Base-by-base conservation (phyloP, 2,329 filamentous ascomycete genomes). In the Botrytis medusae region DNA sequence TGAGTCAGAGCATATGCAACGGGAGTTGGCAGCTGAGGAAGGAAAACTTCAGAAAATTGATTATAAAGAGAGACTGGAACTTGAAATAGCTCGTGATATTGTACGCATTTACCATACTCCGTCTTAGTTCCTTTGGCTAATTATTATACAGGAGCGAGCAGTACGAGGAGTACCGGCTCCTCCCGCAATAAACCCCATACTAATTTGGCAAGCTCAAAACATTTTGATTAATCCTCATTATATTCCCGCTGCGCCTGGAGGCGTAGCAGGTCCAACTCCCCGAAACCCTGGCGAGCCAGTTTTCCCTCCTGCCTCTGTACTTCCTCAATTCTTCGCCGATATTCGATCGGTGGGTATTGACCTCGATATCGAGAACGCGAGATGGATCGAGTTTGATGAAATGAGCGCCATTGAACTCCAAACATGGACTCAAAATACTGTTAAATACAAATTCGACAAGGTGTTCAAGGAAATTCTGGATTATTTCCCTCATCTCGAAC, bases 31-130 rank as follows among this genome's bases (percentile, higher is more conserved):
- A 22, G 18, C 2, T 32, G 18, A 37, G 5, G 65, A 69, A 29
- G 0, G 0, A 14, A n/a, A 4, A 42, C 51, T 69, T 22, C 4
- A 68, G 2, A 0, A 7, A 8, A 8, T 2, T 1, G 34, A 32
- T 0, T 10, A 22, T 29, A 1, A 1, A 18, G 14, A 5, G n/a
- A 12, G 29, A 20, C 0, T 16, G 20, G 7, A 16, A 37, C 37
- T 1, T 37, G 48, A n/a, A n/a, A 7, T 12, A 0, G 1, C 2
- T 2, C 14, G 10, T 16, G 1, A 1, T 54, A 1, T 4, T 0
- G 34, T 20, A 68, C 10, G 10, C 7, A 20, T 16, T 40, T 4
- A 1, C 9, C 54, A 32, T 16, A 12, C n/a, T 59, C 46, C 1
- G 20, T 20, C 12, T 44, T 46, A 3, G 12, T 54, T 9, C 16